Percentiles rank a stretch among this genome's conserved stretches.
Evolutionary conservation across 306 rosid species (phyloP).

Genomic region (Vigna nakashimae): DNA sequence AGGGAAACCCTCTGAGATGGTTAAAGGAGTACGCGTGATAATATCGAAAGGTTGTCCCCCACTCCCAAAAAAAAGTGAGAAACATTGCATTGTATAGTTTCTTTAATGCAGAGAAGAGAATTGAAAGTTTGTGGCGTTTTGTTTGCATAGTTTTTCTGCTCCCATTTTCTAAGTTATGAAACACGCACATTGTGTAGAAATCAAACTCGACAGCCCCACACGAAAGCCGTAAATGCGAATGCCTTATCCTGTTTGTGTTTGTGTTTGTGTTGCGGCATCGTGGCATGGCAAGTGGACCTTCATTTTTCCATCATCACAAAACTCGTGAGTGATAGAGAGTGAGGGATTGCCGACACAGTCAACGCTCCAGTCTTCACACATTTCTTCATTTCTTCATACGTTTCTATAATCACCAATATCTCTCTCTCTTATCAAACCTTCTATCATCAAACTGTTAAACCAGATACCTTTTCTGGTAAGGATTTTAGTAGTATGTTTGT

Average conservation of each 20-base stretch:
- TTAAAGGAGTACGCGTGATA: not conserved
- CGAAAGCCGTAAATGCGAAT: conserved; percentile 33
- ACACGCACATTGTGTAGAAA: conserved; percentile 16
- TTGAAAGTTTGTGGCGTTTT: not conserved
- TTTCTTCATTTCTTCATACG: no score
- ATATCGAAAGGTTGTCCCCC: conserved; percentile 27
- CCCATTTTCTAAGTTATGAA: not conserved
- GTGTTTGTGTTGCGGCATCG: not conserved
- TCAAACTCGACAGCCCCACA: conserved; percentile 38
- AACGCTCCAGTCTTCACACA: not conserved
- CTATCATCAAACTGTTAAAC: no score
- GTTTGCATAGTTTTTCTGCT: not conserved
- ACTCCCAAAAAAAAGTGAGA: conserved; percentile 7
- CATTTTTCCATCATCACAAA: conserved; percentile 17
- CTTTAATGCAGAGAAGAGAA: not conserved
- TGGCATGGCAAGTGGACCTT: conserved; percentile 41
- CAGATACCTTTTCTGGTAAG: no score
- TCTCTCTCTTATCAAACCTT: no score
- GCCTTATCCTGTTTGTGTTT: conserved; percentile 45
- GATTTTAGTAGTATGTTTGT: no score
- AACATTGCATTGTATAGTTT: not conserved
- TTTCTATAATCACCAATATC: no score
- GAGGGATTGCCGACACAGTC: conserved; percentile 45
- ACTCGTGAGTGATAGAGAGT: not conserved
- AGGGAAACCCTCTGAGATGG: no score